Percentiles rank a stretch among this genome's conserved stretches.
These are phyloP conservation scores for Gnomoniopsis smithogilvyi DNA, from an alignment of 2,329 filamentous ascomycete species.

Conservation along the genomic window DNA sequence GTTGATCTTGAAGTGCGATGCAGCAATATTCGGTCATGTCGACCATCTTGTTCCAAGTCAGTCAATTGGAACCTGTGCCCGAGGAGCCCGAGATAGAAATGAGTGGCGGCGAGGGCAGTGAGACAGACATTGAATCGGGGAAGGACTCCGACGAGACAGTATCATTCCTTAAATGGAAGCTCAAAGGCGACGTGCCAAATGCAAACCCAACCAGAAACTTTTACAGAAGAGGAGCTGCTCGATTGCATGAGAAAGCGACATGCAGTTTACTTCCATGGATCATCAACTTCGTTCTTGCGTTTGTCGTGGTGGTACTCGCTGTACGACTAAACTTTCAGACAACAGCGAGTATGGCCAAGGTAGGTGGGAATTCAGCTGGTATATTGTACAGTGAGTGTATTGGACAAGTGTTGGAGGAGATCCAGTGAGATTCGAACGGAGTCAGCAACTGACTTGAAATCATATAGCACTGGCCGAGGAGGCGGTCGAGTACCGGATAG, in stretches of 20 bases:
- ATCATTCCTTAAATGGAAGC: conserved; percentile 1
- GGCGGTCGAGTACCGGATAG: conserved; percentile 5
- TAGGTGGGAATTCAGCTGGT: not conserved
- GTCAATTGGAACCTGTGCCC: not conserved
- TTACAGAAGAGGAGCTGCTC: not conserved
- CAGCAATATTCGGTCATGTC: not conserved
- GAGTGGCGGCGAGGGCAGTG: not conserved
- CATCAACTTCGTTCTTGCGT: not conserved
- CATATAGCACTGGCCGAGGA: conserved; percentile 5
- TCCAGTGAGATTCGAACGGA: not conserved
- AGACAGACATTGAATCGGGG: not conserved
- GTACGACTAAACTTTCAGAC: not conserved
- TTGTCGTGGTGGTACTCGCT: not conserved
- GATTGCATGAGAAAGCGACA: not conserved
- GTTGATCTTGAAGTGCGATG: not conserved
- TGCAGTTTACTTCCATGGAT: conserved; percentile 4
- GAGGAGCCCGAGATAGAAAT: not conserved
- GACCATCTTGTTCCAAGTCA: not conserved
- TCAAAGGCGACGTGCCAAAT: not conserved
- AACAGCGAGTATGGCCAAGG: not conserved
- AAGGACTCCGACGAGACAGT: not conserved
- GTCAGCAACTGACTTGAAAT: not conserved
- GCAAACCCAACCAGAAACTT: not conserved
- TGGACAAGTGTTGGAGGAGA: not conserved
- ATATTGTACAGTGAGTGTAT: conserved; percentile 6